Conservation (phyloP, 192 early-diverging fungal species). For the Entrophospora sp. region DNA sequence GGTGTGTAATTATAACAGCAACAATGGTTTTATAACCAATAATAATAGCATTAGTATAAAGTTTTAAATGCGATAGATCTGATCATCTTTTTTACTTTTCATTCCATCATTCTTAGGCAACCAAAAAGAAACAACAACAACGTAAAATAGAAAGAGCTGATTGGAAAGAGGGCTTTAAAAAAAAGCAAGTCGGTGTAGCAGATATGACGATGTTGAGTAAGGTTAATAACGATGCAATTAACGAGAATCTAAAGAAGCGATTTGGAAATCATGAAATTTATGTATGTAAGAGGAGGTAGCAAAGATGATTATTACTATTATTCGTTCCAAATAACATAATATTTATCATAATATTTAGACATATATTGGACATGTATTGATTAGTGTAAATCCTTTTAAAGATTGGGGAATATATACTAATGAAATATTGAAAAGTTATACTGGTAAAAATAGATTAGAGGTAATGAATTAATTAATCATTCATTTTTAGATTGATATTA, state of each 20-base stretch:
- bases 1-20: background rate
- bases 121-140: background rate
- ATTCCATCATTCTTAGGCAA: background rate
- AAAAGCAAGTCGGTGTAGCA: conserved; percentile 71
- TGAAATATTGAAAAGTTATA: conserved; percentile 77
- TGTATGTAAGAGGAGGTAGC: conserved; percentile 62
- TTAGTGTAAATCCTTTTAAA: conserved; percentile 93
- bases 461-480: conserved; percentile 29
- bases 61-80: background rate
- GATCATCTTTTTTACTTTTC: background rate
- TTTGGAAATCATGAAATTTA: conserved; percentile 83
- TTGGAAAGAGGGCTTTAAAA: conserved; percentile 66
- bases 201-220: conserved; percentile 92
- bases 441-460: conserved; percentile 77
- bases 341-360: conserved; percentile 68
- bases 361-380: conserved; percentile 87
- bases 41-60: background rate
- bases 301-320: background rate
- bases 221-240: conserved; percentile 92
- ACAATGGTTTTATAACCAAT: background rate
- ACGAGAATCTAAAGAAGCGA: conserved; percentile 86
- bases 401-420: conserved; percentile 93
- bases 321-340: background rate
- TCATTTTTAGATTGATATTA: background rate
- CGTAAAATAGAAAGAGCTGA: conserved; percentile 42